A percentile compares a stretch with the other conserved stretches of the same genome.
phyloP scores from a whole-genome alignment of 306 rosid species.

The Cucurbita ficifolia region DNA sequence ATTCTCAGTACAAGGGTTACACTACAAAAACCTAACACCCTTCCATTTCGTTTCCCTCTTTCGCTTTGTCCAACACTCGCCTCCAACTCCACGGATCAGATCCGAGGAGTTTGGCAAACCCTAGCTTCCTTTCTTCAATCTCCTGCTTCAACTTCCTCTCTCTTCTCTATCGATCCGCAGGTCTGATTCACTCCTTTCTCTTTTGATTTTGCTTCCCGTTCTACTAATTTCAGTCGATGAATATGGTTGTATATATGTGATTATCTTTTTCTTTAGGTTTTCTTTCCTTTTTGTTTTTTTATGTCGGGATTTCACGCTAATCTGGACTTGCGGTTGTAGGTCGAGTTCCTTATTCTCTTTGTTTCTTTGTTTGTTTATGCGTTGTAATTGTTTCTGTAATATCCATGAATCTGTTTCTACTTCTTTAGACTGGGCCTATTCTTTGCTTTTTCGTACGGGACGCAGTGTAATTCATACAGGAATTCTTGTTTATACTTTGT shows the following conservation, averaged over 20 bases:
- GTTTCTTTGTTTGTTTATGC: neutral
- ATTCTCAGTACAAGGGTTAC: constrained; percentile 13
- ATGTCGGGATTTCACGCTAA: neutral
- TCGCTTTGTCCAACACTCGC: constrained; percentile 13
- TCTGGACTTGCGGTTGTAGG: neutral
- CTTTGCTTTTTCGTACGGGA: neutral
- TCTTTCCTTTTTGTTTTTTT: neutral
- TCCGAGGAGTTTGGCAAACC: constrained; percentile 95
- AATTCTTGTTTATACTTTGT: neutral
- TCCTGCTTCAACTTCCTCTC: neutral
- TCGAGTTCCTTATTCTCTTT: neutral
- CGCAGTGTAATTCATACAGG: neutral
- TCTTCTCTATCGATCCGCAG: neutral
- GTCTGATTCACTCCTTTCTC: neutral
- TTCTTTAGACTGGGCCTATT: neutral
- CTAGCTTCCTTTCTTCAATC: constrained; percentile 15
- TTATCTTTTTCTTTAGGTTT: neutral
- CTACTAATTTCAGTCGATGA: neutral
- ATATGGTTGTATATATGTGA: neutral
- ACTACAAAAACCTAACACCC: constrained; percentile 15
- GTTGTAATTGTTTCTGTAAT: neutral
- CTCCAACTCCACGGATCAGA: constrained; percentile 97
- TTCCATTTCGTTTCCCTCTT: neutral
- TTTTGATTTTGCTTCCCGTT: neutral
- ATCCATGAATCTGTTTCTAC: neutral